Base-by-base conservation (phyloP, 805 yeast species). In the Barnettozyma sp. region DNA sequence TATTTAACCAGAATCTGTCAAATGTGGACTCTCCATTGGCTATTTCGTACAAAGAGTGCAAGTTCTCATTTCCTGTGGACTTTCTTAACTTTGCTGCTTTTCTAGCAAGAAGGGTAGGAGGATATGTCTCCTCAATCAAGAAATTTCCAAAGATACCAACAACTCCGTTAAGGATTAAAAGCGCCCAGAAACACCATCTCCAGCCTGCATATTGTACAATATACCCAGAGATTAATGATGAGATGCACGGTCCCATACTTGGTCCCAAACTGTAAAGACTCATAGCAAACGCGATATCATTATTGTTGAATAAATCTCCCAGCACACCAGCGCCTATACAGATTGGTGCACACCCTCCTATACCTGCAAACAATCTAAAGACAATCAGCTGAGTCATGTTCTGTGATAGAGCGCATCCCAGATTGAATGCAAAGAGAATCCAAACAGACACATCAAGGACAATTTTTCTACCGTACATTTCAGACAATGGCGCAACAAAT, bases 311-410 rank as follows among this genome's bases (percentile, higher is more conserved):
- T 41, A 79, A 49, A 49, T 80, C 87, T 14, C 82, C 76, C 27
- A 80, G 57, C 7, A 75, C 70, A 15, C 85, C 86, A 2, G 83
- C 82, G 17, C 83, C 84, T 7, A 78, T 78, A 30, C 78, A 74
- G 24, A 79, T 58, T 2, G 86, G 80, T 0, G 82, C 78, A 35
- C 79, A 70, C 6, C 82, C 83, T 34, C 77, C 74, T n/a, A 71
- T 54, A 3, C 87, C 87, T 2, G 82, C 80, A 2, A 79, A 50
- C 34, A 78, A 71, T 30, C 87, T 62, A 41, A 70, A 73, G 11
- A 76, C 67, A 45, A 75, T 61, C 62, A 80, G 60, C 38, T 76
- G 78, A 1, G 76, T 63, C 0, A 74, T 64, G 33, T 62, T 75
- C 28, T 70, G 63, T 8, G 76, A 61, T 14, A 74, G 61, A 2